Evolutionary conservation across 805 yeast genomes (phyloP), one percentile per base, ranked within the genome.

Genomic region (Metahyphopichia silvanorum): DNA sequence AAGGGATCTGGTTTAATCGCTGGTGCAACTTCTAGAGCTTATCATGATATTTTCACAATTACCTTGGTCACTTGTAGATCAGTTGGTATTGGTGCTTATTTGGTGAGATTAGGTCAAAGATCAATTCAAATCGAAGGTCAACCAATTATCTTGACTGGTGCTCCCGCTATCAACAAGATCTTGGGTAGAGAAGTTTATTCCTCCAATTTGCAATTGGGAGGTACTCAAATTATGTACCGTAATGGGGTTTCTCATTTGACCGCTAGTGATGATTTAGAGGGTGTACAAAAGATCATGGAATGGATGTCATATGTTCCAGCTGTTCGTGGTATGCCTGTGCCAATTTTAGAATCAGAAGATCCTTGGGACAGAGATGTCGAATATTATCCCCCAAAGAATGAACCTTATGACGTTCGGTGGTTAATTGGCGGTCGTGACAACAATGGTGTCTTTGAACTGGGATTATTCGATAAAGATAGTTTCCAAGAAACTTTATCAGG

Each of bases 41-140:
- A 93, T 77, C 85, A 86, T 60, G 99, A 93, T 57, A 93, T 93
- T 42, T 93, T 93, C 72, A 93, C 99, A 14, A 79, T 89, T 38
- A 91, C 98, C n/a, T 74, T 93, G 60, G 98, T 93, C 35, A 93
- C 98, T n/a, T 89, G 98, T 71, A 82, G 99, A 75, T 89, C 98
- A 32, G 99, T 93, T 53, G 99, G 99, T 82, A 93, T 93, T 61
- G 99, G 99, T 72, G 99, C 99, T 28, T 93, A 93, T 59, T 74
- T 93, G 58, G 98, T 93, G 25, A 84, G 99, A 66, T 76, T 93
- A 47, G 99, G 99, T 54, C 98, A 93, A 74, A 84, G 99, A 74
- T 95, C 98, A 26, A 89, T 93, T 52, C 99, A 93, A 70, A 85
- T 93, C 51, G 97, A 93, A 63, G 98, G 98, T 26, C 98, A 93